Percentiles rank a stretch among this genome's conserved stretches.
Conservation (phyloP, 2,329 filamentous ascomycete genomes). For the Parastagonospora nodorum region DNA sequence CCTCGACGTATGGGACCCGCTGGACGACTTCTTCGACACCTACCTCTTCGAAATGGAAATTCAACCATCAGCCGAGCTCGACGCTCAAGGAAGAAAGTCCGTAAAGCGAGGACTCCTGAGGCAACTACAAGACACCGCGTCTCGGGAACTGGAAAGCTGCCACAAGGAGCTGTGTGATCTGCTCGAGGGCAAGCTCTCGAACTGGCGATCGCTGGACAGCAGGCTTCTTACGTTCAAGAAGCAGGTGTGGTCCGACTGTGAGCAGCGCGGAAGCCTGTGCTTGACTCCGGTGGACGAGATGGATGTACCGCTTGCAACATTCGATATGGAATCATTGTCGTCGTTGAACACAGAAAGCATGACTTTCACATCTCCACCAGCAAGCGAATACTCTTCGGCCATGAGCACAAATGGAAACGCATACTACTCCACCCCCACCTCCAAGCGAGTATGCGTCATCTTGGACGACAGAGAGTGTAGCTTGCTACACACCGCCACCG, state of each 20-base stretch:
- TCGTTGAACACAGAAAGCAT: neutral
- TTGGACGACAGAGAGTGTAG: neutral
- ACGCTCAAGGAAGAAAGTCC: neutral
- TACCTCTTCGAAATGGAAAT: conserved; percentile 7
- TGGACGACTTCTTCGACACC: conserved; percentile 6
- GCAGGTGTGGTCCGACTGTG: conserved; percentile 1
- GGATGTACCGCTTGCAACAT: neutral
- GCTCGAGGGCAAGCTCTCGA: neutral
- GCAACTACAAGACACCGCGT: conserved; percentile 2
- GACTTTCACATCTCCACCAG: neutral
- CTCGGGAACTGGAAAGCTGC: conserved; percentile 1
- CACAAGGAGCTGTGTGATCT: conserved; percentile 1
- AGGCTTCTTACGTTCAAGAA: conserved; percentile 5
- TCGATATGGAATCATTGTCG: no score
- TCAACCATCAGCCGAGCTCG: neutral
- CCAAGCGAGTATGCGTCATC: neutral
- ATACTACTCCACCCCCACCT: neutral
- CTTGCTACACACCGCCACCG: neutral
- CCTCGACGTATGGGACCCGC: conserved; percentile 3
- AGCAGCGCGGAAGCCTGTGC: neutral
- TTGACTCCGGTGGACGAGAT: neutral
- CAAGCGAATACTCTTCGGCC: neutral
- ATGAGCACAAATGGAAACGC: neutral
- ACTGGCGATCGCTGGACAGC: conserved; percentile 2
- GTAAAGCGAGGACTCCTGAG: conserved; percentile 2